These are phyloP conservation scores for Colletotrichum limetticola DNA, from an alignment of 2,329 filamentous ascomycete genomes.

Conservation along the genomic window DNA sequence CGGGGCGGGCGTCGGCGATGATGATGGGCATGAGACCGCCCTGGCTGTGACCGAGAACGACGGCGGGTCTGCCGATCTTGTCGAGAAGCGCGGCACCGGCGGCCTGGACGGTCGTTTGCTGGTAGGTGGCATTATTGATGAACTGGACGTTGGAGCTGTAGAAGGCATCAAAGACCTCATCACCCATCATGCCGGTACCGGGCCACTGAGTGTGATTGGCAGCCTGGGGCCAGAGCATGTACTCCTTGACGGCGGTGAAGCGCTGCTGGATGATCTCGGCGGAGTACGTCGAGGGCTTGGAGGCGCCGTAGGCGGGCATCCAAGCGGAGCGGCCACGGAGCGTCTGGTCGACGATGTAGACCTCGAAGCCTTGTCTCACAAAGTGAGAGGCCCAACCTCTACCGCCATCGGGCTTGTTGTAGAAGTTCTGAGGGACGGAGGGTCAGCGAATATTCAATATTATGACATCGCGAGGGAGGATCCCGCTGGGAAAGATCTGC, in stretches of 20 bases:
- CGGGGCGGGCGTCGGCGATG: conserved; percentile 52
- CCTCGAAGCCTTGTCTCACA: conserved; percentile 55
- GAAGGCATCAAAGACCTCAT: conserved; percentile 53
- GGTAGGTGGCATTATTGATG: conserved; percentile 43
- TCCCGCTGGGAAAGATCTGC: conserved; percentile 6
- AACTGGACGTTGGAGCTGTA: conserved; percentile 53
- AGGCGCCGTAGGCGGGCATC: conserved; percentile 44
- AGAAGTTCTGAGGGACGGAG: conserved; percentile 49
- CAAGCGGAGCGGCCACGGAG: conserved; percentile 57
- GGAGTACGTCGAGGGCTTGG: conserved; percentile 40
- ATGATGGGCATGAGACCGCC: conserved; percentile 55
- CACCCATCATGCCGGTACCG: conserved; percentile 50
- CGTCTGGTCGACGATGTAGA: conserved; percentile 59
- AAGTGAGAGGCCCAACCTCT: conserved; percentile 61
- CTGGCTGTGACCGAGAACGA: conserved; percentile 58
- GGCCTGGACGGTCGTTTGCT: conserved; percentile 49
- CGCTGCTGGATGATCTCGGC: conserved; percentile 48
- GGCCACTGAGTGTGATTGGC: conserved; percentile 55
- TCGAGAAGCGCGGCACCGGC: conserved; percentile 56
- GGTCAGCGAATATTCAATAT: conserved; percentile 4
- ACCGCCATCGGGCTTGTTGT: conserved; percentile 57
- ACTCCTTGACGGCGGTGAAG: conserved; percentile 49
- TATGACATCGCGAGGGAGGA: not conserved
- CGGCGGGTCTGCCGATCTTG: conserved; percentile 51
- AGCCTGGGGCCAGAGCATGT: conserved; percentile 52